Percentiles rank a stretch among this genome's conserved stretches.
These are phyloP conservation scores for Ganoderma lucidum DNA, from an alignment of 1,284 basidiomycete genomes.

Conservation along the genomic window DNA sequence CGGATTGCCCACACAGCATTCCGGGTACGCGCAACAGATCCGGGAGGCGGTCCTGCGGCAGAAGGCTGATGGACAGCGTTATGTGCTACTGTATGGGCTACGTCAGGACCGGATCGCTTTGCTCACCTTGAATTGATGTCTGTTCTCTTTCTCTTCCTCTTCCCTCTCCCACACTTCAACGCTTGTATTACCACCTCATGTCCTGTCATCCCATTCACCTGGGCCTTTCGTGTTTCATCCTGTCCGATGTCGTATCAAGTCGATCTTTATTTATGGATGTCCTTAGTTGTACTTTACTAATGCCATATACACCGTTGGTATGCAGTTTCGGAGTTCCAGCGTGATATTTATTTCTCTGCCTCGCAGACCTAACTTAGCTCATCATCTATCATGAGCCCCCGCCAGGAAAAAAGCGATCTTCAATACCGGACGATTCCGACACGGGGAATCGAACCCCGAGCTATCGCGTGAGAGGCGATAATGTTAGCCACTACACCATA, in stretches of 20 bases:
- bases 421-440: conserved; percentile 4
- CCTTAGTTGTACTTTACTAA: conserved; percentile 12
- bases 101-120: conserved; percentile 76
- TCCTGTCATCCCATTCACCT: not conserved
- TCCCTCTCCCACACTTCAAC: not conserved
- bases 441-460: conserved; percentile 26
- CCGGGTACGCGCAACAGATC: conserved; percentile 68
- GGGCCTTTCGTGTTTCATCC: not conserved
- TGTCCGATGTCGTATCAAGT: not conserved
- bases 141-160: not conserved
- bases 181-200: conserved; percentile 18
- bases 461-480: conserved; percentile 29
- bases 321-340: too few relatives aligned
- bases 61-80: conserved; percentile 68
- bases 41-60: conserved; percentile 68
- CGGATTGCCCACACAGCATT: conserved; percentile 61
- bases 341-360: too few relatives aligned
- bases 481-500: conserved; percentile 31
- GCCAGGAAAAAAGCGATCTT: too few relatives aligned
- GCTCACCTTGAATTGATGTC: conserved; percentile 49
- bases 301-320: not conserved
- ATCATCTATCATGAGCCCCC: too few relatives aligned
- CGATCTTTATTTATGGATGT: conserved; percentile 11
- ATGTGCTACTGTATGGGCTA: conserved; percentile 72
- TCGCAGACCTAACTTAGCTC: too few relatives aligned